phyloP scores from a whole-genome alignment of 106 monocot species.

The Posidonia australis region DNA sequence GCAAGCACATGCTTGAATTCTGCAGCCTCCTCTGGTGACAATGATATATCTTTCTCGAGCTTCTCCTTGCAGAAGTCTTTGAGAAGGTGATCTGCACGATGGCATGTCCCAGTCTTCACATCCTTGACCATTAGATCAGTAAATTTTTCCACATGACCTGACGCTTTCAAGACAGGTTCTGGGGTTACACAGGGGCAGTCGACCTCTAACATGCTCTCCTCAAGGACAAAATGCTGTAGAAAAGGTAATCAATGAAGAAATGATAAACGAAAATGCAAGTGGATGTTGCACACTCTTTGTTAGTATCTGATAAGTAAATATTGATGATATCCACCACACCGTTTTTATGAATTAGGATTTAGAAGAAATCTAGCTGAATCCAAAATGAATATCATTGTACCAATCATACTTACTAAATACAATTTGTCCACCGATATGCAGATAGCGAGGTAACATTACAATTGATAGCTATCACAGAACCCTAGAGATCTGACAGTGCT shows the following conservation, averaged over 20 bases:
- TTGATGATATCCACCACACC: no score
- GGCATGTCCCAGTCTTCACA: slow-evolving; percentile 84
- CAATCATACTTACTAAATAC: no score
- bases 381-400: no score
- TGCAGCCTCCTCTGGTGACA: slow-evolving; percentile 45
- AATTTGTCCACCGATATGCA: no score
- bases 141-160: slow-evolving; percentile 95
- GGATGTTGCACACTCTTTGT: no score
- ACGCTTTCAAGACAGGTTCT: slow-evolving; percentile 75
- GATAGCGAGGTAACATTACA: no score
- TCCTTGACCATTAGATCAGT: slow-evolving; percentile 98
- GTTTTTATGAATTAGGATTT: no score
- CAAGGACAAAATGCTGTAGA: slow-evolving; percentile 87
- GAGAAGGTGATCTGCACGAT: slow-evolving; percentile 85
- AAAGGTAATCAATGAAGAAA: background rate
- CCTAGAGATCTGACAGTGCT: no score
- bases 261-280: no score
- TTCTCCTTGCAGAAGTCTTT: slow-evolving; percentile 94
- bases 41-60: slow-evolving; percentile 74
- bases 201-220: slow-evolving; percentile 92
- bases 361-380: no score
- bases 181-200: slow-evolving; percentile 96
- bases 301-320: no score
- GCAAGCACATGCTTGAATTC: slow-evolving; percentile 71
- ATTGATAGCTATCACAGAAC: no score